Percentiles rank a stretch among this genome's conserved stretches.
These are phyloP conservation scores for Phytopythium litorale DNA, from an alignment of 352 stramenopile species.

Conservation along the genomic window DNA sequence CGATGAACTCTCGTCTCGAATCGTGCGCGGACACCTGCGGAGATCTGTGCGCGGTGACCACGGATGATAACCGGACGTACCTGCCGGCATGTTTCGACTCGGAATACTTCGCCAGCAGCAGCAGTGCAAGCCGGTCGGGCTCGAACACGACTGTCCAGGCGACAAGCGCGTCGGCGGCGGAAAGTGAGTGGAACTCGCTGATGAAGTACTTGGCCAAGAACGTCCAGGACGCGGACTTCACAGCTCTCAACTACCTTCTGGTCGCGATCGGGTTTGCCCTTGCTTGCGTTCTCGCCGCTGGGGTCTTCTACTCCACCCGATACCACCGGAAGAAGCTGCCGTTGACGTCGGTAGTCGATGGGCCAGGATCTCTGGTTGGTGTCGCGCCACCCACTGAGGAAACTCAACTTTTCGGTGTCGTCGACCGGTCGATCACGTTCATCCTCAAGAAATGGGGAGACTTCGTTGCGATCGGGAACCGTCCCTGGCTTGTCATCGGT, in stretches of 20 bases:
- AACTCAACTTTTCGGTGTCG: constrained; percentile 17
- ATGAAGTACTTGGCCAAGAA: constrained; percentile 38
- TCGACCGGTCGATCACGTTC: constrained; percentile 22
- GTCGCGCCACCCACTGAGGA: constrained; percentile 3
- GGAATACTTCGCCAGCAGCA: constrained; percentile 8
- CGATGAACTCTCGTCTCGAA: constrained; percentile 40
- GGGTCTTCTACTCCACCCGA: constrained; percentile 37
- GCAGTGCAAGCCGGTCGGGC: constrained; percentile 5
- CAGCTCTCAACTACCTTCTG: constrained; percentile 51
- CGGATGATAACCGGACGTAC: constrained; percentile 32
- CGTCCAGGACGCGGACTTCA: constrained; percentile 30
- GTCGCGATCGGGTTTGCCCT: constrained; percentile 43
- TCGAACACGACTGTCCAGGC: background rate
- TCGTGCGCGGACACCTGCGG: constrained; percentile 60
- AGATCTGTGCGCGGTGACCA: constrained; percentile 44
- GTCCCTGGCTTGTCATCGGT: constrained; percentile 20
- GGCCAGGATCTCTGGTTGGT: constrained; percentile 8
- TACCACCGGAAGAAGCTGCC: constrained; percentile 28
- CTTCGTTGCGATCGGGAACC: constrained; percentile 24
- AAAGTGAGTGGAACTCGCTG: constrained; percentile 34
- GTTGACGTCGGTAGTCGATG: constrained; percentile 16
- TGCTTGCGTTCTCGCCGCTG: constrained; percentile 31
- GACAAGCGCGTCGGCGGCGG: constrained; percentile 3
- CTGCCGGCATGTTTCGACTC: constrained; percentile 33
- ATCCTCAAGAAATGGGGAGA: constrained; percentile 37